phyloP scores from a whole-genome alignment of 176 grass and related monocot genomes.

The Cymbopogon citratus region DNA sequence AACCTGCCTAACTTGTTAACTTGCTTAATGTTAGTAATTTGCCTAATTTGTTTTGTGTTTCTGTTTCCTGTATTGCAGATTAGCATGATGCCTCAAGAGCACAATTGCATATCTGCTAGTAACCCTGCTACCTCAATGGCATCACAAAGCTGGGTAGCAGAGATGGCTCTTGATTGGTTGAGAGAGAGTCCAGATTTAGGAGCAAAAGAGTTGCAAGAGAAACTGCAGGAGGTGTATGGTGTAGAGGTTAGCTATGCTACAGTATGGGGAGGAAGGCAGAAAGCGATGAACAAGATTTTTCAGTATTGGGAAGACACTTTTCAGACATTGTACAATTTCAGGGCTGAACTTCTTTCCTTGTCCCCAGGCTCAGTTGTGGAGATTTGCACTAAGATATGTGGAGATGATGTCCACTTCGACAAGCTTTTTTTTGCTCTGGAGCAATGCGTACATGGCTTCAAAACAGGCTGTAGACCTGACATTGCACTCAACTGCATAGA shows the following conservation, averaged over 20 bases:
- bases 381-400: background rate
- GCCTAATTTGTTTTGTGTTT: background rate
- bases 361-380: background rate
- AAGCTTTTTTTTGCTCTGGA: slow-evolving; percentile 1
- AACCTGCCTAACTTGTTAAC: background rate
- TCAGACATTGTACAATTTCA: background rate
- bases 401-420: background rate
- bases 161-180: background rate
- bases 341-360: background rate
- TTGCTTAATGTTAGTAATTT: background rate
- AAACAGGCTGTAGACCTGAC: background rate
- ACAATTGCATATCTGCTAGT: background rate
- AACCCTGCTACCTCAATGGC: background rate
- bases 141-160: slow-evolving; percentile 2
- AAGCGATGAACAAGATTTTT: background rate
- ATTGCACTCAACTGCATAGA: background rate
- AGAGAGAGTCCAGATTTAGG: background rate
- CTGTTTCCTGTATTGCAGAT: slow-evolving; percentile 8
- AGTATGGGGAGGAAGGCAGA: slow-evolving; percentile 7
- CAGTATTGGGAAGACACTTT: background rate
- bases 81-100: background rate
- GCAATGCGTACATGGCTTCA: slow-evolving; percentile 7
- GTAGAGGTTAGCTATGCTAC: background rate
- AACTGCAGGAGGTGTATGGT: slow-evolving; percentile 1
- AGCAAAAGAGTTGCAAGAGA: slow-evolving; percentile 8